Evolutionary conservation across 1,139 yeast genomes (phyloP), one percentile per base, ranked within the genome.

Genomic region (Yamadazyma epiphylla): DNA sequence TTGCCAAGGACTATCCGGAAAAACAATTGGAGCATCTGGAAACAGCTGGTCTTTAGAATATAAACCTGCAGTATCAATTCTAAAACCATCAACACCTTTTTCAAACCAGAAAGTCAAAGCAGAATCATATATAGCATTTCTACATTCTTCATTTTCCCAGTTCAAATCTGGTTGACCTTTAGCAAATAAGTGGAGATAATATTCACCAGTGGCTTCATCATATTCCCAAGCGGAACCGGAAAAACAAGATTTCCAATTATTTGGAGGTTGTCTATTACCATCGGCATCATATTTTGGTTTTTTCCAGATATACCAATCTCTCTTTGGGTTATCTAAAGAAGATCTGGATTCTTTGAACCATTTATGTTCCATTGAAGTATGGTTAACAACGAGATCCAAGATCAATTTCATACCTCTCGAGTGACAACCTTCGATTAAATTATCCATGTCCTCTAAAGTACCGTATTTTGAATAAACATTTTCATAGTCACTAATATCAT

Each of bases 281-380:
- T 64, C 40, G 15, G 47, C 59, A 40, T 69, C 77, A 45, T 58
- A 65, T 36, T 51, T 59, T 14, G 78, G 66, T 24, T 68, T 64
- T 37, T 60, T 64, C 81, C 80, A 75, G 42, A 73, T 62, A 52
- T 74, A 76, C 81, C 81, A 76, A 49, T 75, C 77, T 48, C 81
- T 61, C 55, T 76, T 75, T 13, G 79, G 70, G 48, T 67, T 74
- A 28, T 59, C 55, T 45, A 59, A 64, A 6, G 76, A 67, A 10
- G 72, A 59, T 36, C 74, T 55, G 3, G 78, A 69, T 46, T 75
- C 79, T 48, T 70, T 58, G 52, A 75, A 76, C 81, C 81, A 76
- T 20, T 49, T 60, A 44, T 76, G 81, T 43, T 73, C 70, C 29
- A 62, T 53, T 2, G 80, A 74, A 19, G 80, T 70, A 45, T 76